phyloP scores from a whole-genome alignment of 2,329 filamentous ascomycete genomes.

The Blastomyces gilchristii region DNA sequence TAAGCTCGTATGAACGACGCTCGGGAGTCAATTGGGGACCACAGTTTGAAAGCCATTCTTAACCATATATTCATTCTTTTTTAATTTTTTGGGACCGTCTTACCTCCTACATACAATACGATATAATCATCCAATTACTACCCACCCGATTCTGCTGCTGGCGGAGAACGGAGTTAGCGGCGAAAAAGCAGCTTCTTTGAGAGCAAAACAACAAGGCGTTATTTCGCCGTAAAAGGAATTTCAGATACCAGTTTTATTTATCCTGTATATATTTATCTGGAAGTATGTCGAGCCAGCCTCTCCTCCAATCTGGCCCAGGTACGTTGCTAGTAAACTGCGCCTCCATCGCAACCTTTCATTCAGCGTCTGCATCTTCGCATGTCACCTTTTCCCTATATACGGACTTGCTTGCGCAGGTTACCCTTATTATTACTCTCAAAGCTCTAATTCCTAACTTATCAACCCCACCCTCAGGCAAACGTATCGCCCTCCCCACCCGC shows the following conservation, averaged over 20 bases:
- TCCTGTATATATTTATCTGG: constrained; percentile 8
- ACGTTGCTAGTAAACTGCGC: constrained; percentile 24
- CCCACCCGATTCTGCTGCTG: not conserved
- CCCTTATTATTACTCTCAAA: too few relatives aligned
- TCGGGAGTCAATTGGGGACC: not conserved
- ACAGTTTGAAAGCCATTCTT: not conserved
- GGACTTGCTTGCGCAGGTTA: too few relatives aligned
- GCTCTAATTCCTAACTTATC: constrained; percentile 1
- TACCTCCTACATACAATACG: not conserved
- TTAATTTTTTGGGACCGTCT: not conserved
- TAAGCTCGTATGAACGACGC: not conserved
- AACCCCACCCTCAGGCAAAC: constrained; percentile 55
- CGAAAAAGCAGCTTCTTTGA: not conserved
- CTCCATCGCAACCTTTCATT: constrained; percentile 2
- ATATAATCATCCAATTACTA: not conserved
- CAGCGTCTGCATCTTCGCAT: too few relatives aligned
- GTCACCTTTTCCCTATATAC: too few relatives aligned
- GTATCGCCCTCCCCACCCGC: constrained; percentile 92
- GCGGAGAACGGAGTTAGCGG: not conserved
- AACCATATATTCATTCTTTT: not conserved
- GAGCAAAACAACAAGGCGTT: not conserved
- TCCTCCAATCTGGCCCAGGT: constrained; percentile 91
- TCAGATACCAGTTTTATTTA: not conserved
- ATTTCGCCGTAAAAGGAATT: not conserved
- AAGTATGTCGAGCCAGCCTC: constrained; percentile 88